Evolutionary conservation across 2,329 filamentous ascomycete genomes (phyloP).

Genomic region (Penicillium sclerotiorum): DNA sequence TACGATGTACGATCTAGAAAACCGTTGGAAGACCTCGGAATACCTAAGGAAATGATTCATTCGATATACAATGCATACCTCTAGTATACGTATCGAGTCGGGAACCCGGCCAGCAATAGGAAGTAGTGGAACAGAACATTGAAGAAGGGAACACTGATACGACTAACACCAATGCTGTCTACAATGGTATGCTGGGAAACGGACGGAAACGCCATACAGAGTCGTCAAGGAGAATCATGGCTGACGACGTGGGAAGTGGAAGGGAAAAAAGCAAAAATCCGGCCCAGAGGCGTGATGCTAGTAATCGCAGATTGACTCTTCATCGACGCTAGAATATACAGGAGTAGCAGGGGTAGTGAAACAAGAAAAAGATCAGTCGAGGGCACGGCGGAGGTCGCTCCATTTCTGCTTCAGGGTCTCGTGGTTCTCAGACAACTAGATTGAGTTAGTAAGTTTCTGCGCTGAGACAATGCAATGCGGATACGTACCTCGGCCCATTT

Average conservation of each 20-base stretch:
- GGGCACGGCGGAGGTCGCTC: conserved; percentile 67
- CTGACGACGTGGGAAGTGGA: too few relatives aligned
- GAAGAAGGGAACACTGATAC: neutral
- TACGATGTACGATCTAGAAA: too few relatives aligned
- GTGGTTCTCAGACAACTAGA: conserved; percentile 68
- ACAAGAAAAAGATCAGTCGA: conserved; percentile 40
- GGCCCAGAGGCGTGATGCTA: conserved; percentile 16
- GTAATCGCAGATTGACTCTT: conserved; percentile 25
- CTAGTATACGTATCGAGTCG: conserved; percentile 14
- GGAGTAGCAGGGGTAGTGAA: neutral
- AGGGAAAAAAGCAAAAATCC: conserved; percentile 21
- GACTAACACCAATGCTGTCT: conserved; percentile 18
- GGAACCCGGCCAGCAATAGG: too few relatives aligned
- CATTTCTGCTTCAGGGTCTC: conserved; percentile 76
- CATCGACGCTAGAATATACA: conserved; percentile 25
- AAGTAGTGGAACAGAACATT: conserved; percentile 12
- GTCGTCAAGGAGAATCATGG: conserved; percentile 9
- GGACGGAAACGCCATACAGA: conserved; percentile 11
- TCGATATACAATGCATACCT: conserved; percentile 32
- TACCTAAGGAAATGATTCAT: conserved; percentile 15
- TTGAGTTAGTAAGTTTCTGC: neutral
- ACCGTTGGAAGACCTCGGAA: too few relatives aligned
- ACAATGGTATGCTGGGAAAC: conserved; percentile 19
- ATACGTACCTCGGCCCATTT: conserved; percentile 87
- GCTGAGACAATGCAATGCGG: too few relatives aligned